A percentile compares a stretch with the other conserved stretches of the same genome.
phyloP scores from a whole-genome alignment of 83 land plant species.

The Picea mariana region DNA sequence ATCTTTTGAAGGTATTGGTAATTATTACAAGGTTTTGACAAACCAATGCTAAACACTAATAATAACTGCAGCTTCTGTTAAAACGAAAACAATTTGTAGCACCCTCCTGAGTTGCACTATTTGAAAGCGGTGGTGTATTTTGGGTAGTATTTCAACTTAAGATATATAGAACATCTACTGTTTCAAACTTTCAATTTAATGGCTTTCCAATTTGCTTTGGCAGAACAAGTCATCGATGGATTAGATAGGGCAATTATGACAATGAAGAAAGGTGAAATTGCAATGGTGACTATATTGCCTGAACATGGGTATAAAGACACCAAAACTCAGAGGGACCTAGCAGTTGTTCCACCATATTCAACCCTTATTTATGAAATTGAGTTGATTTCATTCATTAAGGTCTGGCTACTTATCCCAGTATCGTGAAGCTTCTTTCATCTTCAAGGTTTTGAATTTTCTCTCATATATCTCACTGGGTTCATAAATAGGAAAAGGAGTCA shows the following conservation, averaged over 20 bases:
- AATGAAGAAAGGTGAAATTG: slow-evolving; percentile 80
- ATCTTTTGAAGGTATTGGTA: slow-evolving; percentile 65
- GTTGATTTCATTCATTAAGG: slow-evolving; percentile 37
- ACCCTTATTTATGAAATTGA: slow-evolving; percentile 46
- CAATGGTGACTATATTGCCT: slow-evolving; percentile 55
- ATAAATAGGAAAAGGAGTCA: no score
- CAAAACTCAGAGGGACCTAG: slow-evolving; percentile 34
- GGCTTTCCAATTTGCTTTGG: no score
- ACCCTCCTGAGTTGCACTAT: no score
- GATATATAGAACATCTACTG: not conserved
- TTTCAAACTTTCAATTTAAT: no score
- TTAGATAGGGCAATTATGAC: slow-evolving; percentile 72
- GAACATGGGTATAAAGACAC: slow-evolving; percentile 63
- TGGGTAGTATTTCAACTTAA: no score
- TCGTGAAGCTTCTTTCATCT: not conserved
- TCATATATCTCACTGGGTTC: not conserved
- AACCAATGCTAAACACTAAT: not conserved
- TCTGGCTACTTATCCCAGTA: slow-evolving; percentile 1
- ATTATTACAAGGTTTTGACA: no score
- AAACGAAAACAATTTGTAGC: no score
- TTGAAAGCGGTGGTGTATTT: no score
- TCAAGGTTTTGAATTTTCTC: not conserved
- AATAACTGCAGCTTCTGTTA: no score
- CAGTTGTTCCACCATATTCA: slow-evolving; percentile 37
- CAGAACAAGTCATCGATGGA: slow-evolving; percentile 70